These are phyloP conservation scores for Hericium alpestre DNA, from an alignment of 768 basidiomycete species.

Conservation along the genomic window DNA sequence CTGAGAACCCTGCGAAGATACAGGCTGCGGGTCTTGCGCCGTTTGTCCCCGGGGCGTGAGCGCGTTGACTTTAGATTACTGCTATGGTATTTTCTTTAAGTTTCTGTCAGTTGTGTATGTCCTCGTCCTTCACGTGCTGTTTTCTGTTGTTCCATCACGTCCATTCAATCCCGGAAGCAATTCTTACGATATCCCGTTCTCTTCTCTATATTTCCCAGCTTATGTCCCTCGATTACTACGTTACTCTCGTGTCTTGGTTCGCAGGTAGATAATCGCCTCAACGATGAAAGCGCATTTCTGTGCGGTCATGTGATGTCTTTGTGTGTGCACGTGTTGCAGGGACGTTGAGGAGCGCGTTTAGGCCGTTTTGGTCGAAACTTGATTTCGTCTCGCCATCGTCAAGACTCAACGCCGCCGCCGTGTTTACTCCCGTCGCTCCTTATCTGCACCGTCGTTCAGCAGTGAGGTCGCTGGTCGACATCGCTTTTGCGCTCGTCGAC, in stretches of 20 bases:
- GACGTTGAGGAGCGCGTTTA: neutral
- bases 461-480: conserved; percentile 19
- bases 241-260: neutral
- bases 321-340: neutral
- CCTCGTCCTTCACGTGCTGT: neutral
- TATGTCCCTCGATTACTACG: neutral
- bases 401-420: neutral
- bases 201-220: neutral
- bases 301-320: neutral
- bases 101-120: neutral
- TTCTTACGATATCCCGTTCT: neutral
- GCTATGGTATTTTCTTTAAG: neutral
- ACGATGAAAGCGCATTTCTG: too few relatives aligned
- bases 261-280: neutral
- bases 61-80: neutral
- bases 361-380: neutral
- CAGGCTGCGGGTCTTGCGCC: conserved; percentile 64
- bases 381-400: neutral
- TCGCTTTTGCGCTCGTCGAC: conserved; percentile 15
- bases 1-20: conserved; percentile 67
- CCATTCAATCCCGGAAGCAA: neutral
- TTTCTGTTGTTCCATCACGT: neutral
- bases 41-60: conserved; percentile 37
- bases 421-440: conserved; percentile 4
- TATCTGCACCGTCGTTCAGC: conserved; percentile 7